Evolutionary conservation across 2,329 filamentous ascomycete genomes (phyloP), one percentile per base, ranked within the genome.

Genomic region (Cordyceps javanica): DNA sequence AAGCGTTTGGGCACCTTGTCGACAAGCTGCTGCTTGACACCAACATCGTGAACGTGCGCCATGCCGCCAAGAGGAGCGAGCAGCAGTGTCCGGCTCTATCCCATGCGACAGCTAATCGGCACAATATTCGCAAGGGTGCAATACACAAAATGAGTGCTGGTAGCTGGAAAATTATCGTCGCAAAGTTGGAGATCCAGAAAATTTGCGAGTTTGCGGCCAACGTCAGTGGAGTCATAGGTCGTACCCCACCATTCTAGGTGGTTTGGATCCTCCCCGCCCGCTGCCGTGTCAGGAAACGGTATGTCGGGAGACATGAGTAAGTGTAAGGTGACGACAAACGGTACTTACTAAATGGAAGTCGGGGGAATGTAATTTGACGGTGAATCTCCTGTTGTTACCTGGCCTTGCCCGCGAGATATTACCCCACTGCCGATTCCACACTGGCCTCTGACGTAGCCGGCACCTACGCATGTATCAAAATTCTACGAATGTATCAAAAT

Each of bases 1-100:
- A 97, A 95, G 68, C 90, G 88, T 78, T 96, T 96, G 34, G 93
- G 93, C 58, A 90, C 81, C 70, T 87, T 86, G 74, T 97, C 91
- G 55, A 91, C 83, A 70, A 97, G 88, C 82, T 96, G 91, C 77
- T 91, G 86, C 80, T 97, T 97, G 66, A 85, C 71, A 30, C 75
- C 72, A 55, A 67, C 68, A 36, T 70, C 66, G 16, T 68, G 62
- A 8, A 65, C 56, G 38, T 62, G 59, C 16, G 61, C 60, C 60
- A 60, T 62, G 41, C 45, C 55, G 57, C 45, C 36, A 23, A 44
- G 36, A 44, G 42, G 45, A 50, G 46, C 45, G 38, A 57, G 55
- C 55, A 50, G 45, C 55, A 26, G 45, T 50, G 38, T 38, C 26
- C 45, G 55, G 14, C 21, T 50, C 45, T 57, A 57, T 57, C 7